Evolutionary conservation across 2,329 filamentous ascomycete species (phyloP).

Genomic region (Bipolaris victoriae): DNA sequence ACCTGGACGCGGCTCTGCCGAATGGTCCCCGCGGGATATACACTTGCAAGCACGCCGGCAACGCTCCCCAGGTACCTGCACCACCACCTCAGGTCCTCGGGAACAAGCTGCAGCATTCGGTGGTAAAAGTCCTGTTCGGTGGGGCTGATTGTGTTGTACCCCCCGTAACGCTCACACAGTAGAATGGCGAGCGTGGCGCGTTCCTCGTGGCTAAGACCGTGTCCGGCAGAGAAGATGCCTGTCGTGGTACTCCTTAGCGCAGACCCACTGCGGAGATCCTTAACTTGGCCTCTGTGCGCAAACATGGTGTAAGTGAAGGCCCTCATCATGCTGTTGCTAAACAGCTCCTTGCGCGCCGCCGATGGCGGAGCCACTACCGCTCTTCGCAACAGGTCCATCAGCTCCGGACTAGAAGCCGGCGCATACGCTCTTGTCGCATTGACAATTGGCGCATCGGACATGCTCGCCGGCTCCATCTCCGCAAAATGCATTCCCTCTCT

Average conservation of each 20-base stretch:
- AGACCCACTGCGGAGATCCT: constrained; percentile 62
- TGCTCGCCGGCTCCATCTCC: constrained; percentile 64
- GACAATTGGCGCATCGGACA: constrained; percentile 70
- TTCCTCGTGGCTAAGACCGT: constrained; percentile 75
- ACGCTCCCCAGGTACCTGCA: constrained; percentile 67
- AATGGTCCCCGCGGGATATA: constrained; percentile 67
- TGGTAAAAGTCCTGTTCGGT: constrained; percentile 62
- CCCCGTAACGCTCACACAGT: constrained; percentile 76
- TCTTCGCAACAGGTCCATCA: constrained; percentile 59
- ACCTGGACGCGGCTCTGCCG: constrained; percentile 45
- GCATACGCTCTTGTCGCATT: constrained; percentile 64
- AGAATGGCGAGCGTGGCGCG: constrained; percentile 74
- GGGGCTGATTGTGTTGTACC: constrained; percentile 60
- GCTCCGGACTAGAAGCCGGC: constrained; percentile 53
- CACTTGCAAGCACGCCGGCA: constrained; percentile 61
- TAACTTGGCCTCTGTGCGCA: constrained; percentile 51
- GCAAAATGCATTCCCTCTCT: constrained; percentile 82
- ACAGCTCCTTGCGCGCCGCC: constrained; percentile 35
- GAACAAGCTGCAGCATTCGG: constrained; percentile 61
- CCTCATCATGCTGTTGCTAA: constrained; percentile 57
- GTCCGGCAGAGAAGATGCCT: constrained; percentile 69
- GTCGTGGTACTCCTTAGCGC: constrained; percentile 75
- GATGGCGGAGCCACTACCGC: constrained; percentile 45
- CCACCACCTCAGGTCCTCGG: constrained; percentile 67
- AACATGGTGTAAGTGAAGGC: constrained; percentile 67